Percentiles rank a stretch among this genome's conserved stretches.
phyloP scores from a whole-genome alignment of 176 grass and related monocot genomes.

The Ensete glaucum region DNA sequence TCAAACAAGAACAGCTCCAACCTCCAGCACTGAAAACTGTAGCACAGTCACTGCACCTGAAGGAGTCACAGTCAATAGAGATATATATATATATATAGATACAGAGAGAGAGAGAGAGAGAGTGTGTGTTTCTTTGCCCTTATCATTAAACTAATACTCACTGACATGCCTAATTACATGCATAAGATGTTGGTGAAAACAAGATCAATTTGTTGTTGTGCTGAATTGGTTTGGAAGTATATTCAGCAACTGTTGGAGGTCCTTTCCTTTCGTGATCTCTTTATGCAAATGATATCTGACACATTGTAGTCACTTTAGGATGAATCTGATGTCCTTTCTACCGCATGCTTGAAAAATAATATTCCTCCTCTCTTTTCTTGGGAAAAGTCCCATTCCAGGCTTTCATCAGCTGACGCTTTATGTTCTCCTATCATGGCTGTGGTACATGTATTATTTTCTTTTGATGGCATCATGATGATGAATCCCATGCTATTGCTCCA shows the following conservation, averaged over 20 bases:
- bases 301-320: constrained; percentile 2
- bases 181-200: too few species aligned
- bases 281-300: constrained; percentile 12
- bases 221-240: too few species aligned
- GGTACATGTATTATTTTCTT: constrained; percentile 3
- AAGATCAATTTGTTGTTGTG: too few species aligned
- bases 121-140: too few species aligned
- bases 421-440: not conserved
- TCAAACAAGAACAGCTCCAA: not conserved
- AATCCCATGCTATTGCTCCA: not conserved
- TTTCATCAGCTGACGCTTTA: constrained; percentile 7
- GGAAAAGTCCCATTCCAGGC: constrained; percentile 8
- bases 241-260: not conserved
- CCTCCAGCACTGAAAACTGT: too few species aligned
- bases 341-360: constrained; percentile 11
- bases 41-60: too few species aligned
- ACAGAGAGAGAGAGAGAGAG: too few species aligned
- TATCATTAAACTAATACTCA: too few species aligned
- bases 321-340: constrained; percentile 7
- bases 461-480: constrained; percentile 1
- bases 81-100: too few species aligned
- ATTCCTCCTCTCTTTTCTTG: not conserved
- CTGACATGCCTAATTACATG: too few species aligned
- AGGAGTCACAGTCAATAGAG: too few species aligned
- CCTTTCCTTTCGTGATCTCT: constrained; percentile 2